A percentile compares a stretch with the other conserved stretches of the same genome.
phyloP scores from a whole-genome alignment of 352 stramenopile genomes.

The Globisporangium sylvaticum region DNA sequence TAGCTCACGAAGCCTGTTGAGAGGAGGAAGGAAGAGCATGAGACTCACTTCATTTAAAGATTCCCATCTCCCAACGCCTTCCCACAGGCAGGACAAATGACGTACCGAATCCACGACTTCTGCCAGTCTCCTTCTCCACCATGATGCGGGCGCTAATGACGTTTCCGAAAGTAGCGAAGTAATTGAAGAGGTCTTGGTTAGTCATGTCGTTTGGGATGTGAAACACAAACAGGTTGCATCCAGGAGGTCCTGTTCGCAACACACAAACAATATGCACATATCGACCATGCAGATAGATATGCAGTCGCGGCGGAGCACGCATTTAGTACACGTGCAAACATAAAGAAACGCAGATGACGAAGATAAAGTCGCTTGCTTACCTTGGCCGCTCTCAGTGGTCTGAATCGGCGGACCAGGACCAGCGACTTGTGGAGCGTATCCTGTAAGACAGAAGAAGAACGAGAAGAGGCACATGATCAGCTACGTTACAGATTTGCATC shows the following conservation, averaged over 20 bases:
- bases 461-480: neutral
- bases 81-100: conserved; percentile 3
- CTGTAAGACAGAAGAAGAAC: conserved; percentile 20
- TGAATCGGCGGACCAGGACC: conserved; percentile 85
- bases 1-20: conserved; percentile 95
- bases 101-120: conserved; percentile 92
- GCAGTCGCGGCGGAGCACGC: conserved; percentile 23
- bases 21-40: neutral
- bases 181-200: conserved; percentile 96
- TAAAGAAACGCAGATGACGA: conserved; percentile 8
- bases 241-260: conserved; percentile 81
- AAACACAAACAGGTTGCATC: conserved; percentile 98
- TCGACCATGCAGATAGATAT: conserved; percentile 36
- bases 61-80: conserved; percentile 14
- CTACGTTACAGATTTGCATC: neutral
- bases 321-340: conserved; percentile 41
- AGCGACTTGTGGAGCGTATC: conserved; percentile 80
- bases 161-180: conserved; percentile 95
- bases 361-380: conserved; percentile 27
- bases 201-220: conserved; percentile 98
- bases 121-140: conserved; percentile 94
- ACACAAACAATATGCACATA: conserved; percentile 38
- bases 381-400: conserved; percentile 86
- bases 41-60: neutral
- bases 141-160: conserved; percentile 96